These are phyloP conservation scores for Penicillium sp. DNA, from an alignment of 2,329 filamentous ascomycete genomes.

Conservation along the genomic window DNA sequence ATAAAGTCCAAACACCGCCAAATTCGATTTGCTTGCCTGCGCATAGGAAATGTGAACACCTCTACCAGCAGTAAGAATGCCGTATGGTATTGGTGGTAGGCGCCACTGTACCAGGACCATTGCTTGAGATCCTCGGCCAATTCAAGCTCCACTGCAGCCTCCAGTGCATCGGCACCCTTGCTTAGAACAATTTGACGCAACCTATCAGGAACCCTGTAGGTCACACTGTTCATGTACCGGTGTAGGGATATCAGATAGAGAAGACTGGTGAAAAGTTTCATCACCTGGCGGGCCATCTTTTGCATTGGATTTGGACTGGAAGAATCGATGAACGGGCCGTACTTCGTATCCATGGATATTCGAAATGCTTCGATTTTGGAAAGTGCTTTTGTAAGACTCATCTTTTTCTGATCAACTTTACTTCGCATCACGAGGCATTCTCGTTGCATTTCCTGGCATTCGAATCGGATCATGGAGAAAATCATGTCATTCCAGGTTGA, in stretches of 20 bases:
- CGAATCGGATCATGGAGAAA: conserved; percentile 8
- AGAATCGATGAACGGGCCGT: not conserved
- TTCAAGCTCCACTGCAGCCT: conserved; percentile 6
- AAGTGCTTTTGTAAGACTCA: not conserved
- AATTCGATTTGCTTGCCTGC: conserved; percentile 2
- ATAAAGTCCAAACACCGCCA: conserved; percentile 8
- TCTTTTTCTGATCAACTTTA: conserved; percentile 1
- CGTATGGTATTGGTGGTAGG: conserved; percentile 5
- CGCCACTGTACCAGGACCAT: conserved; percentile 6
- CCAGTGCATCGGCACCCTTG: conserved; percentile 5
- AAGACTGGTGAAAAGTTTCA: conserved; percentile 3
- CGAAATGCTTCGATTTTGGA: not conserved
- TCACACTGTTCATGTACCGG: conserved; percentile 2
- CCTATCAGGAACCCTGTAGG: conserved; percentile 1
- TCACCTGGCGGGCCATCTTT: conserved; percentile 1
- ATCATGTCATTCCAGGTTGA: conserved; percentile 3
- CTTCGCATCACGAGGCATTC: not conserved
- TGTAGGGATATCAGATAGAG: not conserved
- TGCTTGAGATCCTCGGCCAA: not conserved
- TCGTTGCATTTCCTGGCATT: conserved; percentile 8
- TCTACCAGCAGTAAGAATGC: conserved; percentile 4
- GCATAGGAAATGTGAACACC: conserved; percentile 5
- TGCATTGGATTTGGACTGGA: conserved; percentile 1
- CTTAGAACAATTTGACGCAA: conserved; percentile 4
- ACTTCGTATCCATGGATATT: conserved; percentile 2